Conservation (phyloP, 352 stramenopile species). For the Plasmopara muralis region DNA sequence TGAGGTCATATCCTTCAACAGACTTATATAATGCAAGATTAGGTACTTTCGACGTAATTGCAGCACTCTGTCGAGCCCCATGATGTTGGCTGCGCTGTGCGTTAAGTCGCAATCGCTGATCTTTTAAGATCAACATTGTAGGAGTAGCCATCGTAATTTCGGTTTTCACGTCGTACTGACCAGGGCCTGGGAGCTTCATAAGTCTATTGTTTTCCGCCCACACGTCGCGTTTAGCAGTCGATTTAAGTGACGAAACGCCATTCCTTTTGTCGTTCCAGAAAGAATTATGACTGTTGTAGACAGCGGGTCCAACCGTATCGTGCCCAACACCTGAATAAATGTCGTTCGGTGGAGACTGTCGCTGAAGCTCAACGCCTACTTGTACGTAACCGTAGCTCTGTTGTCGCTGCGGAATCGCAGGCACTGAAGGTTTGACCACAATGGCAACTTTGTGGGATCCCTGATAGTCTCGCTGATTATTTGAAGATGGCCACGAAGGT, state of each 20-base stretch:
- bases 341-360: conserved; percentile 33
- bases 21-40: conserved; percentile 45
- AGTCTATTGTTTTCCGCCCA: conserved; percentile 59
- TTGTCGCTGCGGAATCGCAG: conserved; percentile 62
- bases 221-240: conserved; percentile 65
- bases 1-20: conserved; percentile 39
- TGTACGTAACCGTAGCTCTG: conserved; percentile 71
- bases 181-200: conserved; percentile 44
- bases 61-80: conserved; percentile 39
- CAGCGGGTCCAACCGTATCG: conserved; percentile 65
- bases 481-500: conserved; percentile 18
- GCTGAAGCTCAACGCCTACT: conserved; percentile 35
- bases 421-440: conserved; percentile 48
- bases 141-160: conserved; percentile 6
- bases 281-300: conserved; percentile 44
- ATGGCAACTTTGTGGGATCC: conserved; percentile 29
- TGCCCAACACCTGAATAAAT: conserved; percentile 67
- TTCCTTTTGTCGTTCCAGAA: conserved; percentile 72
- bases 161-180: conserved; percentile 39
- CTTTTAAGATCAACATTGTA: conserved; percentile 9
- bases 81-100: conserved; percentile 20
- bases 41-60: conserved; percentile 73
- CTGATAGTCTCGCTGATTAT: conserved; percentile 26
- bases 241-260: conserved; percentile 52
- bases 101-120: conserved; percentile 18